These are phyloP conservation scores for Conoideocrella luteorostrata DNA, from an alignment of 2,329 filamentous ascomycete genomes.

Conservation along the genomic window DNA sequence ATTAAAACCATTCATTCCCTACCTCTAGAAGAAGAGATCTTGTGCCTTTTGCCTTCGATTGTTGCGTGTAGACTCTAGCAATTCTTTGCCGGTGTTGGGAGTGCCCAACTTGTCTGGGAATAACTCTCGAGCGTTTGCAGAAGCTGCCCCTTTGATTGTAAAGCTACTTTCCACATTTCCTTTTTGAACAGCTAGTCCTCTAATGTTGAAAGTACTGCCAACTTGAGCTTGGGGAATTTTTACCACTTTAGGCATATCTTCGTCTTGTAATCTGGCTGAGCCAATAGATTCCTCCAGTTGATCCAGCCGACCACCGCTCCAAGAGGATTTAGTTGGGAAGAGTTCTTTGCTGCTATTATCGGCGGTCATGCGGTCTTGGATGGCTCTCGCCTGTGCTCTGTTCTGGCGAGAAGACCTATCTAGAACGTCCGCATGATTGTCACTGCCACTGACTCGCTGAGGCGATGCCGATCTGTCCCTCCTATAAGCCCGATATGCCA, in stretches of 20 bases:
- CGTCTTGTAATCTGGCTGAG: conserved; percentile 29
- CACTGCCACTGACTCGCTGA: conserved; percentile 34
- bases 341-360: conserved; percentile 30
- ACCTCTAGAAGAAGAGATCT: conserved; percentile 59
- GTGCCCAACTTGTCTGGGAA: conserved; percentile 57
- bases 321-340: conserved; percentile 28
- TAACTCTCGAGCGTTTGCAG: conserved; percentile 51
- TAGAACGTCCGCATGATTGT: conserved; percentile 29
- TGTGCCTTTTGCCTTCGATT: conserved; percentile 63
- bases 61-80: conserved; percentile 47
- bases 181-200: conserved; percentile 46
- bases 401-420: conserved; percentile 29
- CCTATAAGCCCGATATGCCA: conserved; percentile 35
- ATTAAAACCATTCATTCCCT: no score
- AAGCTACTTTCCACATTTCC: conserved; percentile 44
- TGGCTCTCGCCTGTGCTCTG: conserved; percentile 24
- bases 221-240: conserved; percentile 41
- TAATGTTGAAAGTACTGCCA: conserved; percentile 49
- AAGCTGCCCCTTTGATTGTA: conserved; percentile 58
- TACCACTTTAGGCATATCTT: conserved; percentile 49
- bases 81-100: conserved; percentile 60
- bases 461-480: conserved; percentile 50
- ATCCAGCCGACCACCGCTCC: conserved; percentile 27
- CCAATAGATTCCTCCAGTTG: conserved; percentile 33
- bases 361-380: conserved; percentile 25